Evolutionary conservation across 306 rosid genomes (phyloP).

Genomic region (Medicago ruthenica): DNA sequence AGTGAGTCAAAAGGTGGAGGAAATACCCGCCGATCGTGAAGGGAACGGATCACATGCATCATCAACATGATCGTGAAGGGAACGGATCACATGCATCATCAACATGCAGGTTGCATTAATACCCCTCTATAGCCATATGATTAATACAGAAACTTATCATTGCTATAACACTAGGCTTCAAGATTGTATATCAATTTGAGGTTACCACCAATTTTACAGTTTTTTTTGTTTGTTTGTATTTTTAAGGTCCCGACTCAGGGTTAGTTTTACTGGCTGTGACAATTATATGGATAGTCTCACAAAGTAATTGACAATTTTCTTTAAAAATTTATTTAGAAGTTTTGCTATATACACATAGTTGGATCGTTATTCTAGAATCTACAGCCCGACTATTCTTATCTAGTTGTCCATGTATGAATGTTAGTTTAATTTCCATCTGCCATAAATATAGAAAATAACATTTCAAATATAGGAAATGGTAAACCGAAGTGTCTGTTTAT

Average conservation of each 20-base stretch:
- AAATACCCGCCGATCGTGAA: constrained; percentile 37
- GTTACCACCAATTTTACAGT: constrained; percentile 18
- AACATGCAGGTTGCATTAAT: constrained; percentile 34
- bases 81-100: constrained; percentile 29
- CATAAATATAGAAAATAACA: not conserved
- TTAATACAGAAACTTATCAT: constrained; percentile 40
- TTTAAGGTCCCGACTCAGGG: constrained; percentile 17
- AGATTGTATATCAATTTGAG: constrained; percentile 34
- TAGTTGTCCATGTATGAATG: constrained; percentile 13
- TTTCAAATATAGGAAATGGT: not conserved
- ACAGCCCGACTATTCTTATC: constrained; percentile 15
- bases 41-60: constrained; percentile 32
- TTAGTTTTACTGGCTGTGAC: constrained; percentile 14
- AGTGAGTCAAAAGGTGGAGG: constrained; percentile 23
- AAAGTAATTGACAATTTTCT: constrained; percentile 11
- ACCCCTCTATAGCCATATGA: constrained; percentile 25
- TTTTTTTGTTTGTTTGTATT: constrained; percentile 15
- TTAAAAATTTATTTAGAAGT: not conserved
- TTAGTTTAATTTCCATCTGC: not conserved
- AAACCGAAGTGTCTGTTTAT: not conserved
- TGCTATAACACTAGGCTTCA: constrained; percentile 29
- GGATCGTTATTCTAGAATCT: not conserved
- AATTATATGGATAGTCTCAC: constrained; percentile 11
- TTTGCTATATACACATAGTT: constrained; percentile 4
- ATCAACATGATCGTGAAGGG: constrained; percentile 43